phyloP scores from a whole-genome alignment of 345 rosid genomes.

The Excoecaria agallocha region DNA sequence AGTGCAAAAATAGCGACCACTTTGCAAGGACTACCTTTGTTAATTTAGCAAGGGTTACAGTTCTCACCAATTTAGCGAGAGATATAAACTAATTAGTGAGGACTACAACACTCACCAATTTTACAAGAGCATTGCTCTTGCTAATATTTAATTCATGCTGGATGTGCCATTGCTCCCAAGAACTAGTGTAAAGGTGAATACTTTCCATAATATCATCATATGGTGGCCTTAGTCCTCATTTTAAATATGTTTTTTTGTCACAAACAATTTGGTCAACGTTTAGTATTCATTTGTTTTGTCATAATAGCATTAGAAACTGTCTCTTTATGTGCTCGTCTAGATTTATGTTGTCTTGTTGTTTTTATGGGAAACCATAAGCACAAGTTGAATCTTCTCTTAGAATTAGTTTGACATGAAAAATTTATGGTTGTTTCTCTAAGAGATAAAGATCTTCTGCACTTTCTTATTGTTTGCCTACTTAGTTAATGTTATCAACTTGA shows the following conservation, averaged over 20 bases:
- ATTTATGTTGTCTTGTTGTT: constrained; percentile 34
- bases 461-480: constrained; percentile 17
- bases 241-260: constrained; percentile 8
- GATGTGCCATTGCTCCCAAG: constrained; percentile 15
- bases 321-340: constrained; percentile 31
- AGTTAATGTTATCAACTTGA: constrained; percentile 17
- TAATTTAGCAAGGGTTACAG: too few species aligned
- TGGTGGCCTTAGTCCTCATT: constrained; percentile 15
- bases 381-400: constrained; percentile 25
- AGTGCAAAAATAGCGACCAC: too few species aligned
- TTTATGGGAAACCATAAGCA: constrained; percentile 26
- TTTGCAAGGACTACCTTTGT: too few species aligned
- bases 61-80: too few species aligned
- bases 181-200: constrained; percentile 11
- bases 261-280: constrained; percentile 18
- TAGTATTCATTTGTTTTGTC: constrained; percentile 31
- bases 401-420: constrained; percentile 31
- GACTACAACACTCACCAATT: too few species aligned
- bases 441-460: constrained; percentile 21
- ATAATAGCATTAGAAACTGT: constrained; percentile 25
- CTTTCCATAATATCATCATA: constrained; percentile 15
- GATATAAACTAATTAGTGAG: too few species aligned
- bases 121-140: too few species aligned
- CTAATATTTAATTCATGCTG: too few species aligned
- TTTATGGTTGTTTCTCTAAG: constrained; percentile 9